Evolutionary conservation across 148 eudicot species (phyloP).

Genomic region (Vaccinium corymbosum): DNA sequence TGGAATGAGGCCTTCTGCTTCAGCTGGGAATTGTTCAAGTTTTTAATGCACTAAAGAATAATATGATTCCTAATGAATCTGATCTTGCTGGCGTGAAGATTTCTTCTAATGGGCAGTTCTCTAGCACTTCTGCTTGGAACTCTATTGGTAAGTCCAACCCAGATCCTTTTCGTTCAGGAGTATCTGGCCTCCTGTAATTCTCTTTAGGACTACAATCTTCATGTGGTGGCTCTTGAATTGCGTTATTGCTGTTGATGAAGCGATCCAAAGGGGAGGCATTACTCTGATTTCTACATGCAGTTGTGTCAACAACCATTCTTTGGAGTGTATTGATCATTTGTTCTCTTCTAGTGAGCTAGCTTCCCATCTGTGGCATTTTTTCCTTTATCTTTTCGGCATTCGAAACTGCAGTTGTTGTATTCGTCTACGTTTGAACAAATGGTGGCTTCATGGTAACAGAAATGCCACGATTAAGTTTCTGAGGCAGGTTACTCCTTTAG

Average conservation of each 20-base stretch:
- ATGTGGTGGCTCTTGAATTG: neutral
- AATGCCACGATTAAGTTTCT: neutral
- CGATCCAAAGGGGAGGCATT: neutral
- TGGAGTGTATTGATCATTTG: neutral
- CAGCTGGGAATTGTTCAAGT: no score
- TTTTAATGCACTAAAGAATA: no score
- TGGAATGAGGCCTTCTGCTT: no score
- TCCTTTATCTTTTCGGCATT: neutral
- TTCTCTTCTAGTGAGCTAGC: neutral
- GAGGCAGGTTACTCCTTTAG: neutral
- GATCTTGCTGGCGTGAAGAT: no score
- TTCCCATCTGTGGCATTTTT: neutral
- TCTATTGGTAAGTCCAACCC: no score
- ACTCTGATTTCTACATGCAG: neutral
- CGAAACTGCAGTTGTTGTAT: neutral
- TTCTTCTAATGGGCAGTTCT: no score
- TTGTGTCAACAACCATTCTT: neutral
- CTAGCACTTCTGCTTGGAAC: no score
- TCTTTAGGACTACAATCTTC: neutral
- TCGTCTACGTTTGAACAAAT: neutral
- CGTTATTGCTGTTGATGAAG: neutral
- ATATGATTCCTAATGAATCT: no score
- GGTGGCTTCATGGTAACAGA: neutral
- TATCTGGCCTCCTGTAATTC: neutral
- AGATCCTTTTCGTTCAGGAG: no score